phyloP scores from a whole-genome alignment of 495 filamentous ascomycete genomes.

The Penicillium atrosanguineum region DNA sequence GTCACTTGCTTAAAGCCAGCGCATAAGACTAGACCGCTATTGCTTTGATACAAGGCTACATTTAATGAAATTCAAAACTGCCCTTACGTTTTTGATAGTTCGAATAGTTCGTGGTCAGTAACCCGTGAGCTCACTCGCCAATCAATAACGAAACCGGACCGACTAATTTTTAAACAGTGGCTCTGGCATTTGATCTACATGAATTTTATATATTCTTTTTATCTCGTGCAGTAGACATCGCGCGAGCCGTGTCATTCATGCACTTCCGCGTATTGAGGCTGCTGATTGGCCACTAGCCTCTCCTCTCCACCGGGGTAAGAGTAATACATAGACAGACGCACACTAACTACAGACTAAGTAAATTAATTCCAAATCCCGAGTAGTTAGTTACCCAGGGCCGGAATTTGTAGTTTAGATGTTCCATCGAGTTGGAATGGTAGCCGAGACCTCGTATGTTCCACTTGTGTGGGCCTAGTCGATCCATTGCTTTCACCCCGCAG shows the following conservation, averaged over 20 bases:
- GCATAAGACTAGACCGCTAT: too few relatives aligned
- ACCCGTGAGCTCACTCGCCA: too few relatives aligned
- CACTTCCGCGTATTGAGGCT: slow-evolving; percentile 1
- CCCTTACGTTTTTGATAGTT: too few relatives aligned
- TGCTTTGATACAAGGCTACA: too few relatives aligned
- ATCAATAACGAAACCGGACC: background rate
- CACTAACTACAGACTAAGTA: background rate
- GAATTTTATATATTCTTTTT: background rate
- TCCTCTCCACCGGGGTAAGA: slow-evolving; percentile 7
- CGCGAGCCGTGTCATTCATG: slow-evolving; percentile 12
- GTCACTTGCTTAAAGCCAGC: too few relatives aligned
- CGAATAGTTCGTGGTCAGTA: too few relatives aligned
- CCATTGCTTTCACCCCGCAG: background rate
- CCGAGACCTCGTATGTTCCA: background rate
- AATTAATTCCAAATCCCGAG: slow-evolving; percentile 10
- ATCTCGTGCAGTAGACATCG: slow-evolving; percentile 11
- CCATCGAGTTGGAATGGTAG: background rate
- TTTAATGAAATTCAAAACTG: too few relatives aligned
- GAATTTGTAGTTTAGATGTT: background rate
- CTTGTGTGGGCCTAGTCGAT: background rate
- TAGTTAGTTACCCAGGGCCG: background rate
- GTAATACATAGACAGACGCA: background rate
- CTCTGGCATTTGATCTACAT: slow-evolving; percentile 4
- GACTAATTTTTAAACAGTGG: background rate
- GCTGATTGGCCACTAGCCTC: slow-evolving; percentile 11